Percentiles rank a stretch among this genome's conserved stretches.
Evolutionary conservation across 2,329 filamentous ascomycete species (phyloP).

Genomic region (Plenodomus lindquistii): DNA sequence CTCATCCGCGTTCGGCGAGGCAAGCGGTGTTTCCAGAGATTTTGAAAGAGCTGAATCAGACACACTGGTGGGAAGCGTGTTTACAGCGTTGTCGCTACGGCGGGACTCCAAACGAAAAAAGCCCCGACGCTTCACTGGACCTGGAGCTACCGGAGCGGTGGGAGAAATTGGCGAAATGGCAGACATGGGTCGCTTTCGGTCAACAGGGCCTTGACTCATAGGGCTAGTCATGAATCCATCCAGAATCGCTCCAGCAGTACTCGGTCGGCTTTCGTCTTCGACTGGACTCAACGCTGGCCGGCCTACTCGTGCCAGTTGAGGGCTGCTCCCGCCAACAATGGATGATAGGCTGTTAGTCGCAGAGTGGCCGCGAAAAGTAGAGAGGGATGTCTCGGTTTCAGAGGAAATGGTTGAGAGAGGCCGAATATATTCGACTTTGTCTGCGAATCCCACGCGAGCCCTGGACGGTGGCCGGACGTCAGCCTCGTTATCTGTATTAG

Average conservation of each 20-base stretch:
- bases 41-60: conserved; percentile 42
- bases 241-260: conserved; percentile 72
- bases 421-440: conserved; percentile 80
- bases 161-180: conserved; percentile 32
- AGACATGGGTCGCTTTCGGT: conserved; percentile 44
- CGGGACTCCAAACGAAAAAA: conserved; percentile 57
- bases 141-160: conserved; percentile 6
- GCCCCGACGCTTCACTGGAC: conserved; percentile 39
- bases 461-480: conserved; percentile 52
- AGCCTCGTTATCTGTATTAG: conserved; percentile 27
- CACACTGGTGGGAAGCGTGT: conserved; percentile 32
- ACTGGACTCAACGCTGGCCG: conserved; percentile 46
- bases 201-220: conserved; percentile 28
- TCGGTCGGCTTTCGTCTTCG: conserved; percentile 58
- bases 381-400: conserved; percentile 76
- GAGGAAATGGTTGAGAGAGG: conserved; percentile 83
- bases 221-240: conserved; percentile 48
- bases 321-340: conserved; percentile 64
- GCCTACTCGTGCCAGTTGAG: conserved; percentile 48
- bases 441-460: conserved; percentile 79
- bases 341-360: conserved; percentile 81
- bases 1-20: conserved; percentile 30
- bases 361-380: conserved; percentile 72
- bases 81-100: conserved; percentile 43
- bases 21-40: conserved; percentile 28